A percentile compares a stretch with the other conserved stretches of the same genome.
phyloP scores from a whole-genome alignment of 495 filamentous ascomycete genomes.

The Cercophora sp. region DNA sequence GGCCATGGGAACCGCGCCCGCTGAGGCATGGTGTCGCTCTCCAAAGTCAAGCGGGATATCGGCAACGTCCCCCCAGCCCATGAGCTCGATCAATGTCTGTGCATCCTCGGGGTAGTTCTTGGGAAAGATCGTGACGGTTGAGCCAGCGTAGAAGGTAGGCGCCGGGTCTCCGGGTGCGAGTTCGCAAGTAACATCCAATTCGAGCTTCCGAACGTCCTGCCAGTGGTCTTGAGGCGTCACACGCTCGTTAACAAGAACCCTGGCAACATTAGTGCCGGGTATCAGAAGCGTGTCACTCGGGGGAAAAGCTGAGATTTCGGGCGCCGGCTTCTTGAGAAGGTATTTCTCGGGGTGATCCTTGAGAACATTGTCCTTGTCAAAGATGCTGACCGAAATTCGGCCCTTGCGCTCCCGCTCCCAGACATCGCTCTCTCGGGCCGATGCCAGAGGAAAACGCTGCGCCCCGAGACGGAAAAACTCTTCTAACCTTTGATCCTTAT shows the following conservation, averaged over 20 bases:
- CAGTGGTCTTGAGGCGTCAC: constrained; percentile 75
- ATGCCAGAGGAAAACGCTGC: background rate
- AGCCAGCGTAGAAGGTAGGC: constrained; percentile 58
- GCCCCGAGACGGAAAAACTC: background rate
- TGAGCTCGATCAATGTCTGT: constrained; percentile 63
- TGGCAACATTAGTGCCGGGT: constrained; percentile 41
- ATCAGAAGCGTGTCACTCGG: constrained; percentile 52
- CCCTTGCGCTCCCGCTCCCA: background rate
- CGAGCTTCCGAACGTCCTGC: constrained; percentile 88
- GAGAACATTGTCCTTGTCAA: constrained; percentile 31
- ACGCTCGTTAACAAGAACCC: constrained; percentile 57
- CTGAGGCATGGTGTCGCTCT: background rate
- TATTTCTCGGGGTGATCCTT: constrained; percentile 35
- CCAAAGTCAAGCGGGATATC: constrained; percentile 40
- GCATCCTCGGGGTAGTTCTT: constrained; percentile 84
- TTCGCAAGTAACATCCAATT: constrained; percentile 45
- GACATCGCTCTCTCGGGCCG: background rate
- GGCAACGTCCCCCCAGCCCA: constrained; percentile 70
- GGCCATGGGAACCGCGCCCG: background rate
- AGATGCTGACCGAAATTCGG: background rate
- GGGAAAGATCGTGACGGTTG: constrained; percentile 73
- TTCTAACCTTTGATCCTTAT: background rate
- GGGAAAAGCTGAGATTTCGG: constrained; percentile 20
- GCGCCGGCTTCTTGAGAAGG: constrained; percentile 14
- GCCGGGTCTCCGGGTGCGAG: background rate